Evolutionary conservation across 2,329 filamentous ascomycete species (phyloP), one percentile per base, ranked within the genome.

Genomic region (Emericellopsis cladophorae): DNA sequence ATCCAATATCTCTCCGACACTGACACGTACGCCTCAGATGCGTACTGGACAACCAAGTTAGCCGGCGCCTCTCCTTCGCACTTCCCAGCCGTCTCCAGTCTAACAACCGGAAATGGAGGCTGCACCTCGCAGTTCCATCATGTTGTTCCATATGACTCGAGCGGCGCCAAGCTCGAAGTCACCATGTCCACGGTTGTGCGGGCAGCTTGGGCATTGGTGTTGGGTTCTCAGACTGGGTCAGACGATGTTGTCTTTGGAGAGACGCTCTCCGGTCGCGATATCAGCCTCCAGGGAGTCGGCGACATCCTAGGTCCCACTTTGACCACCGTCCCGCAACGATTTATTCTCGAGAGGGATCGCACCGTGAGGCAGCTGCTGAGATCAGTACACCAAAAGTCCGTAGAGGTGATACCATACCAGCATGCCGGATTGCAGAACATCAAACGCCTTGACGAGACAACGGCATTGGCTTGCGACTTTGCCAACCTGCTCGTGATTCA

Each of bases 211-310:
- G 37, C 36, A 10, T 11, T 43, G 5, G 21, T 40, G 9, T 21
- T 40, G 2, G 21, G 29, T 5, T n/a, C 24, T 8, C 18, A 38
- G 9, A 40, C 34, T 11, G 23, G 23, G 4, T 38, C 33, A 11
- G 15, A 34, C 16, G 41, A 43, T 15, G 36, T 43, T n/a, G 32
- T 36, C 9, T 43, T 43, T 39, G 41, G 41, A n/a, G 36, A 71
- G 53, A 74, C 70, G 0, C 57, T 75, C 1, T 72, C 69, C 0
- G 72, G 72, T 4, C 66, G 72, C 21, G 62, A 65, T 39, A 59
- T 60, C 2, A 55, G 62, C 0, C 55, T 67, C 22, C 51, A 54
- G 1, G 65, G 62, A 1, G 54, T 62, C 49, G 65, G 71, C 40
- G 54, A 67, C 41, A 71, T 75, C 23, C 64, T 70, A 44, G 36